A percentile compares a stretch with the other conserved stretches of the same genome.
These are phyloP conservation scores for Sporothrix dimorphospora DNA, from an alignment of 2,329 filamentous ascomycete genomes.

Conservation along the genomic window DNA sequence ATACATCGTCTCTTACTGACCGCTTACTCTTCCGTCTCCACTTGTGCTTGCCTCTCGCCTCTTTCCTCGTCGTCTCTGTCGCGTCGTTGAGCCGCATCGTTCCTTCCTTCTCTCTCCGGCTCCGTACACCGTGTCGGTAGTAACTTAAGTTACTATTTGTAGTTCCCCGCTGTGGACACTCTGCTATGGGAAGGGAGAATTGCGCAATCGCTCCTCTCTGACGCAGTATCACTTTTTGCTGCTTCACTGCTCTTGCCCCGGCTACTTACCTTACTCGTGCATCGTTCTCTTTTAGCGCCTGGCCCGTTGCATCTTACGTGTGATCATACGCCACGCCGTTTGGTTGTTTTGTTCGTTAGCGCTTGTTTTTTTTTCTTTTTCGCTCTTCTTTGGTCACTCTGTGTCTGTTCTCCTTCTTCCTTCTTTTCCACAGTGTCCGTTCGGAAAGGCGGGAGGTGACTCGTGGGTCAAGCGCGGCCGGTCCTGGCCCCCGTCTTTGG, in stretches of 20 bases:
- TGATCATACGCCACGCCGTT: not conserved
- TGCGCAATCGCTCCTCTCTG: conserved; percentile 13
- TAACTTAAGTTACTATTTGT: no score
- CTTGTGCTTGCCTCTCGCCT: conserved; percentile 10
- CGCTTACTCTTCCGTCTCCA: conserved; percentile 6
- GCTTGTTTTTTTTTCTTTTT: not conserved
- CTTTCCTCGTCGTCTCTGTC: not conserved
- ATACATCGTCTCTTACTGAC: conserved; percentile 4
- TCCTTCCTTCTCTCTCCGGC: not conserved
- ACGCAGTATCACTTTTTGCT: not conserved
- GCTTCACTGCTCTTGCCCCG: not conserved
- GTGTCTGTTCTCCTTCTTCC: not conserved
- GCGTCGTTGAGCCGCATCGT: not conserved
- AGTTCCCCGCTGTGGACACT: not conserved
- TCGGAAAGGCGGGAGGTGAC: conserved; percentile 9
- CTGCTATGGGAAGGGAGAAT: not conserved
- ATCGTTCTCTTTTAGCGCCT: conserved; percentile 3
- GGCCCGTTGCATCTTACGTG: conserved; percentile 13
- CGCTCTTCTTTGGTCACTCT: not conserved
- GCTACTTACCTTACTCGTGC: no score
- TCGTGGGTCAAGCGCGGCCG: conserved; percentile 7
- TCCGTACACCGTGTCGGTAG: conserved; percentile 8
- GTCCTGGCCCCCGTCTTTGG: not conserved
- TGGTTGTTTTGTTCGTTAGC: not conserved
- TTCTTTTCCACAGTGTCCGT: conserved; percentile 13